Base-by-base conservation (phyloP, 768 basidiomycete genomes). In the Porphyrellus cyaneotinctus region DNA sequence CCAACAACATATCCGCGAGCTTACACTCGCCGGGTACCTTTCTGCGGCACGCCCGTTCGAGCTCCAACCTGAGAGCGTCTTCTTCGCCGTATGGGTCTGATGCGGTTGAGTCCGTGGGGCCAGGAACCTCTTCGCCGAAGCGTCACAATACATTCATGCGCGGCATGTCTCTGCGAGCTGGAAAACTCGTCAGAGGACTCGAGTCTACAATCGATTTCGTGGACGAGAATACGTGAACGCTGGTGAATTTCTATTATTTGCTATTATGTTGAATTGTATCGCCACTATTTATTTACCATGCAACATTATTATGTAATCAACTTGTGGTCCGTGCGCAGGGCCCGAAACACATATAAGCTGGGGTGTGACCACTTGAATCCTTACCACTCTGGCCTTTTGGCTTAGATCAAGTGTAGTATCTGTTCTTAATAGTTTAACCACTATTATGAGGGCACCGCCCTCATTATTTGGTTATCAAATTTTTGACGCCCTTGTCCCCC, bases 391-490 rank as follows among this genome's bases (percentile, higher is more conserved):
- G 78, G 79, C 79, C 79, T 79, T 78, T 79, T 81, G 81, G 81
- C 80, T 82, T 81, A 81, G 81, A 82, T 82, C 80, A 82, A 82
- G 80, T 81, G 81, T 82, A 81, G 81, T 82, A 82, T 82, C 80
- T 82, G 80, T 81, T 81, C 79, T 81, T 80, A 75, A 75, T 75
- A 81, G 78, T 73, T 58, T 70, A 79, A 69, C 78, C 76, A 77
- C 78, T 79, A 77, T 78, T 78, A 78, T 77, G 74, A 67, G 67
- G 72, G 75, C 78, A 79, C 72, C 71, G 78, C 75, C 64, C 70
- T 69, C 70, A 72, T 76, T 78, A 62, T 63, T 66, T 78, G 78
- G 78, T 80, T 80, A 80, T 78, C 73, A 76, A 65, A 66, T 64
- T 66, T 65, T 65, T 65, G 64, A 18, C 61, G 49, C 64, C 64